Base-by-base conservation (phyloP, 177 flowering plant genomes). In the Vitis hybrid region DNA sequence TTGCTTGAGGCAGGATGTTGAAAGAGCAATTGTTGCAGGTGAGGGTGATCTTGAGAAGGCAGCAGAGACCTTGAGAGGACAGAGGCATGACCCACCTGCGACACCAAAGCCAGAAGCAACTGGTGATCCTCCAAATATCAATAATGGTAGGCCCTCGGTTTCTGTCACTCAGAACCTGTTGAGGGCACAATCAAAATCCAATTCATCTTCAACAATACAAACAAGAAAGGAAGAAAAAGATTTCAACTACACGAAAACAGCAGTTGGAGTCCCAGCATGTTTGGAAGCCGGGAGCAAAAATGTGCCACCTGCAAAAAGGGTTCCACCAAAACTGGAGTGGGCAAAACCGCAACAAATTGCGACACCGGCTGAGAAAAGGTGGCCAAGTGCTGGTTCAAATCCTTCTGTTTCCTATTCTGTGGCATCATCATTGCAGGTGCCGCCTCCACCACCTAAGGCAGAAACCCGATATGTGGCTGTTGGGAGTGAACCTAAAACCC, bases 41-140 rank as follows among this genome's bases (percentile, higher is more conserved):
- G 96, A 94, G 70, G 98, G 98, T 76, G 97, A 90, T 79, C 84
- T 94, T 70, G 88, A 87, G 17, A 88, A 88, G 84, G 90, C 97
- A 10, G 88, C 79, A 12, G 94, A 87, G 14, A 70, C 70, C 27
- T 71, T 93, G 30, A 86, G 66, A 69, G 30, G 69, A 13, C 83
- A 79, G 72, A 91, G 87, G 75, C 88, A 77, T 60, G 92, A 91
- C n/a, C 75, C 74, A 6, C 79, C 83, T 35, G 13, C 82, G 68
- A 76, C 75, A 3, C 77, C 81, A 19, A 91, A 90, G 83, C 81
- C 81, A 11, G 93, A 87, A 80, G 96, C 84, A 82, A 82, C 78
- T 59, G 80, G 84, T 17, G 88, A 88, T 67, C 68, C 78, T 66
- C 76, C 82, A 19, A 72, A 67, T 30, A 46, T 56, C 24, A 12